A percentile compares a stretch with the other conserved stretches of the same genome.
phyloP scores from a whole-genome alignment of 1,139 yeast genomes.

The Yarrowia galli region DNA sequence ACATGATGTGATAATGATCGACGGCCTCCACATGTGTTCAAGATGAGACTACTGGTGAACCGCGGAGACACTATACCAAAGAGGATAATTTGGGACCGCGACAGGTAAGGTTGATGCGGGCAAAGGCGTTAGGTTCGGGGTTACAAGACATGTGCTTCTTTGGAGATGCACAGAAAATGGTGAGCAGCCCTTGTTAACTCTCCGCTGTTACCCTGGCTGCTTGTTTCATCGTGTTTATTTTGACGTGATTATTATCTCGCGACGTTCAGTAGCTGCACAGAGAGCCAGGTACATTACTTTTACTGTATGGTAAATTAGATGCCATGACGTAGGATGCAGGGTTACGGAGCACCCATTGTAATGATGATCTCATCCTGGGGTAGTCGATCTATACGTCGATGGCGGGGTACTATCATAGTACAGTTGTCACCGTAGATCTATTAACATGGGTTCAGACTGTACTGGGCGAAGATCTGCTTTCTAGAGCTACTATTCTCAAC shows the following conservation, averaged over 20 bases:
- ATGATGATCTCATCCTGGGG: background rate
- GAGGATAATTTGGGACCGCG: slow-evolving; percentile 13
- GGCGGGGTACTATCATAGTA: background rate
- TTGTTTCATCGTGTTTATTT: slow-evolving; percentile 26
- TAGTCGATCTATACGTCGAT: background rate
- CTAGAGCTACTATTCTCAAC: background rate
- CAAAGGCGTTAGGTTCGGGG: background rate
- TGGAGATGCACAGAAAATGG: background rate
- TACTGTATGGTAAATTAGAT: background rate
- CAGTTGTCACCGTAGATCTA: slow-evolving; percentile 6
- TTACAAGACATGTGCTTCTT: background rate
- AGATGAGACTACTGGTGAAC: background rate
- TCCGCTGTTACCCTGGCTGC: slow-evolving; percentile 12
- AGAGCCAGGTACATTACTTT: background rate
- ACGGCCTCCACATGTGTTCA: background rate
- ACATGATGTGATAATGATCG: background rate
- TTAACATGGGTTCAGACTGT: too few relatives aligned
- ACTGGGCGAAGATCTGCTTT: background rate
- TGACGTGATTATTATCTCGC: background rate
- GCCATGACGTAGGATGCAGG: slow-evolving; percentile 1
- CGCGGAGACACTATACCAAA: slow-evolving; percentile 12
- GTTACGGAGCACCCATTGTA: background rate
- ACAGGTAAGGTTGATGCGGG: slow-evolving; percentile 6
- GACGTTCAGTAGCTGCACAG: slow-evolving; percentile 2
- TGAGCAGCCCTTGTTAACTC: background rate